These are phyloP conservation scores for Pseudocohnilembus persalinus DNA, from an alignment of 169 alveolate genomes.

Conservation along the genomic window DNA sequence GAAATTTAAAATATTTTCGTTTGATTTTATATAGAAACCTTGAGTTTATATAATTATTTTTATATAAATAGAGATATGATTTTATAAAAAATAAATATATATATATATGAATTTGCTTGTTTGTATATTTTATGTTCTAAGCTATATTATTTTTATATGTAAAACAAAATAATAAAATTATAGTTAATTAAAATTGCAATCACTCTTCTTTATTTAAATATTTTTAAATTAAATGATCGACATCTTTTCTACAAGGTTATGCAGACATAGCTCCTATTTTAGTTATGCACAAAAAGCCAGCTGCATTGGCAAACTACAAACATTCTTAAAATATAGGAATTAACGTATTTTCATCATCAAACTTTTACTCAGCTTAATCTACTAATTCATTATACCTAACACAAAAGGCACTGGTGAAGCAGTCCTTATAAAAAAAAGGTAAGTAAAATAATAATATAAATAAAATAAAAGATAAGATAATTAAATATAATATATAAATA, in stretches of 20 bases:
- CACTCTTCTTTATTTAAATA: too few species aligned
- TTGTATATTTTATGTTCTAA: too few species aligned
- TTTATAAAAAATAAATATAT: too few species aligned
- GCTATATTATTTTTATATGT: too few species aligned
- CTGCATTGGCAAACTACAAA: constrained; percentile 48
- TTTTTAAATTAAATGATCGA: constrained; percentile 12
- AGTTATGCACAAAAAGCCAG: constrained; percentile 51
- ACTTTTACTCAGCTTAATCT: not conserved
- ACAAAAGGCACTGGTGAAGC: constrained; percentile 52
- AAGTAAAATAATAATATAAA: not conserved
- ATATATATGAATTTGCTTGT: too few species aligned
- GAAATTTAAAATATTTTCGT: too few species aligned
- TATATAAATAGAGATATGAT: too few species aligned
- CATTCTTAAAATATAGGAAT: constrained; percentile 24
- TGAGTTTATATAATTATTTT: too few species aligned
- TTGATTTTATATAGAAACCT: too few species aligned
- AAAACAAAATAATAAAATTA: too few species aligned
- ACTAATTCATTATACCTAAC: constrained; percentile 19
- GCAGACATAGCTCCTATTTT: constrained; percentile 52
- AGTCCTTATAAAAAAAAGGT: constrained; percentile 13
- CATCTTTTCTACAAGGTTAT: constrained; percentile 33
- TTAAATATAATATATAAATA: not conserved
- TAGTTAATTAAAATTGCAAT: too few species aligned
- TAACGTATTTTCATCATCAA: not conserved
- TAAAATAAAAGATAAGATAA: not conserved